Evolutionary conservation across 495 filamentous ascomycete species (phyloP), one percentile per base, ranked within the genome.

Genomic region (Tetracladium setigerum): DNA sequence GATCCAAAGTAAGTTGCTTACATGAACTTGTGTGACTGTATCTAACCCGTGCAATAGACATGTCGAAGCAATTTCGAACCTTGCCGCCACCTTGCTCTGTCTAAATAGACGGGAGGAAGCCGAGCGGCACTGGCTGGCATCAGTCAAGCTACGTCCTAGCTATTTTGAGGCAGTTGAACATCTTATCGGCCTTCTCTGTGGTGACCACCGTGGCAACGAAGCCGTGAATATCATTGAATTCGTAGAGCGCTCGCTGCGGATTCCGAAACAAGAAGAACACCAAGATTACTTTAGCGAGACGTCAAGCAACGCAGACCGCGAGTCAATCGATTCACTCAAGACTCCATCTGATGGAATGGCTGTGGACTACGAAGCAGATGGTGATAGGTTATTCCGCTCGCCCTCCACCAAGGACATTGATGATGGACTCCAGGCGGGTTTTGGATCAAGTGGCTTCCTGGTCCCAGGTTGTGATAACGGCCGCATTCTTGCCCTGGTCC

Each of bases 151-250:
- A 36, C 81, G 87, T 4, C 92, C 92, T 2, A 88, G 82, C 62
- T 95, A 92, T 66, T 86, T 99, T 52, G 92, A 99, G 69, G 94
- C 92, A 12, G 89, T 94, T 13, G 92, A 99, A 62, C 92, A 97
- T 71, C 75, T 99, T 2, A 84, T 97, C 24, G 88, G 89, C 5
- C 69, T 99, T 27, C 63, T 96, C 17, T 95, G 88, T 62, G 83
- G 79, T 45, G 85, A 80, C 39, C 82, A 92, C 44, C 77, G 91
- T 49, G 86, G 81, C 24, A 82, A 77, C 56, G 89, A 97, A 58
- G 92, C 91, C 12, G 83, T 98, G 39, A 78, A 85, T 40, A 81
- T 94, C 38, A 97, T 98, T 52, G 83, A 87, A 46, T 89, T 82
- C 57, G 85, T 97, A n/a, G 87, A 98, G 58, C 73, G 68, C 2